These are phyloP conservation scores for Emergomyces pasteurianus DNA, from an alignment of 2,329 filamentous ascomycete species.

Conservation along the genomic window DNA sequence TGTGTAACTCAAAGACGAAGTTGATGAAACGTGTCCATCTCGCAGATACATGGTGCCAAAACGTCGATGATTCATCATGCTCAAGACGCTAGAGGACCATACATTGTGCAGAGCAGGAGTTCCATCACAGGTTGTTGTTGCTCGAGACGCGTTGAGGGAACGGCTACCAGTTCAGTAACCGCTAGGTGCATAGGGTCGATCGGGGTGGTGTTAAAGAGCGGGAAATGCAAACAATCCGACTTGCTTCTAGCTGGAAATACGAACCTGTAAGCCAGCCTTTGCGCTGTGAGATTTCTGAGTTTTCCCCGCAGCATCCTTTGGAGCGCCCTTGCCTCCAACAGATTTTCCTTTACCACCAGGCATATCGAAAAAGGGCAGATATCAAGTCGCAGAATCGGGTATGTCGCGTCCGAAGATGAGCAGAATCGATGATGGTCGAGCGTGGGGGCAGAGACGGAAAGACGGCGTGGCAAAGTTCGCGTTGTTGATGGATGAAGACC, in stretches of 20 bases:
- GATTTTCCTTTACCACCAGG: slow-evolving; percentile 91
- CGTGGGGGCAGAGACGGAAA: slow-evolving; percentile 10
- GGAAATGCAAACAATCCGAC: too few relatives aligned
- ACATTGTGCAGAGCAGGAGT: neutral
- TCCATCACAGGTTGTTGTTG: neutral
- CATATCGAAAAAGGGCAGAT: slow-evolving; percentile 35
- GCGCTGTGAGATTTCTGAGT: slow-evolving; percentile 88
- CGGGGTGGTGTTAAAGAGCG: neutral
- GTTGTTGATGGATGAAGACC: slow-evolving; percentile 33
- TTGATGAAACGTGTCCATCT: slow-evolving; percentile 1
- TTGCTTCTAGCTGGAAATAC: slow-evolving; percentile 26
- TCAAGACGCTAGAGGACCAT: neutral
- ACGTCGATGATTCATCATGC: neutral
- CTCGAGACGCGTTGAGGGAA: slow-evolving; percentile 4
- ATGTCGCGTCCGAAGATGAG: slow-evolving; percentile 17
- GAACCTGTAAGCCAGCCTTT: slow-evolving; percentile 89
- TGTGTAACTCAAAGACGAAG: neutral
- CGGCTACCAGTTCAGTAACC: neutral
- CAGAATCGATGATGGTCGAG: slow-evolving; percentile 16
- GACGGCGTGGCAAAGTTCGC: slow-evolving; percentile 13
- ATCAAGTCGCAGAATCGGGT: slow-evolving; percentile 9
- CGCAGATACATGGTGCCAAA: neutral
- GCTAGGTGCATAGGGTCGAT: neutral
- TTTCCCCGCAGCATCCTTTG: slow-evolving; percentile 73
- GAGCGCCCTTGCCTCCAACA: slow-evolving; percentile 79